Conservation (phyloP, 768 basidiomycete species). For the Pisolithus orientalis region DNA sequence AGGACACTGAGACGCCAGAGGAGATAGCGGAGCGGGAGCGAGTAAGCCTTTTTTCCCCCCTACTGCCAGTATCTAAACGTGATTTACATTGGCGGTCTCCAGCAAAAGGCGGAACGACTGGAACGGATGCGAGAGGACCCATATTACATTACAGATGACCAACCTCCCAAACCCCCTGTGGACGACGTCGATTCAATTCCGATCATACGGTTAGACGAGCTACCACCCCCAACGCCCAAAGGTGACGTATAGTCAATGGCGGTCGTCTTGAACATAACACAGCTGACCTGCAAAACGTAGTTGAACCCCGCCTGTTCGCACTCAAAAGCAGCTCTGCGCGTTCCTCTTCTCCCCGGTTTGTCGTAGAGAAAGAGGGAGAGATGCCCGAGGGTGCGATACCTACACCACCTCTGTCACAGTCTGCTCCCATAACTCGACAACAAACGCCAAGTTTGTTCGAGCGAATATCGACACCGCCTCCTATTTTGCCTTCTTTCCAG, state of each 20-base stretch:
- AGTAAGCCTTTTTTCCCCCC: conserved; percentile 36
- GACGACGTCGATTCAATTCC: conserved; percentile 90
- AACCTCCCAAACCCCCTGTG: conserved; percentile 29
- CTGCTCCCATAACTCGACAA: conserved; percentile 22
- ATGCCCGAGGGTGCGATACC: conserved; percentile 62
- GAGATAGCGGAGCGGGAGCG: conserved; percentile 54
- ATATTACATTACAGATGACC: conserved; percentile 78
- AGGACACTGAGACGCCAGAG: conserved; percentile 48
- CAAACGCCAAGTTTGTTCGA: conserved; percentile 22
- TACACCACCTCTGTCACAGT: conserved; percentile 15
- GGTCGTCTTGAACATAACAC: conserved; percentile 7
- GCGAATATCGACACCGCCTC: conserved; percentile 30
- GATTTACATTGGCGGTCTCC: conserved; percentile 6
- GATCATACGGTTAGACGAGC: conserved; percentile 74
- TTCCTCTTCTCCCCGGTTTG: conserved; percentile 42
- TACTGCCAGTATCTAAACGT: neutral
- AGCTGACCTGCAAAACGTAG: conserved; percentile 20
- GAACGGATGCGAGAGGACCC: conserved; percentile 82
- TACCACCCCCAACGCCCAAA: conserved; percentile 44
- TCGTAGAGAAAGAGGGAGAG: conserved; percentile 76
- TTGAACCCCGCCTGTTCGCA: conserved; percentile 38
- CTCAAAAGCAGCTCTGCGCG: conserved; percentile 36
- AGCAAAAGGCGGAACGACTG: conserved; percentile 73
- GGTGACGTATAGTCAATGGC: conserved; percentile 5
- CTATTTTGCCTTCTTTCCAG: conserved; percentile 36